Base-by-base conservation (phyloP, 2,329 filamentous ascomycete species). In the Fusarium virguliforme region DNA sequence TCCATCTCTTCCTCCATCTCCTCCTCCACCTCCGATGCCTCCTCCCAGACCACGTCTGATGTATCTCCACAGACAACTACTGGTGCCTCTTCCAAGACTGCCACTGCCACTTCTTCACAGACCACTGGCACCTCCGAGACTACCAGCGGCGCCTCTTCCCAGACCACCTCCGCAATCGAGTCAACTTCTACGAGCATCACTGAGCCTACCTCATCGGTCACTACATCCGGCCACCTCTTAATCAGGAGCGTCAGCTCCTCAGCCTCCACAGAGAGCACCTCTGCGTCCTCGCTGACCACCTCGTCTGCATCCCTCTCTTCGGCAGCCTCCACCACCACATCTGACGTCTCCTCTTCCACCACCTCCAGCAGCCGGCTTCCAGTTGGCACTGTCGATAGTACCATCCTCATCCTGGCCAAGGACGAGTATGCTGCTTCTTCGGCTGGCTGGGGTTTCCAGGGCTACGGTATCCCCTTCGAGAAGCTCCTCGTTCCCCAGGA, bases 381-480 rank as follows among this genome's bases (percentile, higher is more conserved):
- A 13, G 43, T 48, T 13, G 43, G 43, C 24, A 48, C 43, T n/a
- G 43, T 48, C 43, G 43, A 28, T 24, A 48, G 43, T 24, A 48
- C 43, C 43, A 48, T 48, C 15, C 43, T 48, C 43, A 48, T 48
- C 24, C 28, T 48, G 15, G 43, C 43, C 24, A 48, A 48, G 43
- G 55, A 62, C 24, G 50, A 60, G 4, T 55, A 66, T 18, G 64
- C 55, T 32, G 43, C 43, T n/a, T 46, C 15, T 10, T 37, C 55
- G 26, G 67, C 60, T 4, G 40, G 48, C 4, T 53, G 34, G 3
- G 69, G 69, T 57, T 61, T 71, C 12, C 55, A 65, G n/a, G 64
- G 43, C 43, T 71, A 71, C 24, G 69, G 69, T 7, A 71, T 71
- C 22, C 67, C 69, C 10, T 70, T 37, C 18, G 13, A 68, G 38